Base-by-base conservation (phyloP, 306 rosid species). In the Fagus crenata region DNA sequence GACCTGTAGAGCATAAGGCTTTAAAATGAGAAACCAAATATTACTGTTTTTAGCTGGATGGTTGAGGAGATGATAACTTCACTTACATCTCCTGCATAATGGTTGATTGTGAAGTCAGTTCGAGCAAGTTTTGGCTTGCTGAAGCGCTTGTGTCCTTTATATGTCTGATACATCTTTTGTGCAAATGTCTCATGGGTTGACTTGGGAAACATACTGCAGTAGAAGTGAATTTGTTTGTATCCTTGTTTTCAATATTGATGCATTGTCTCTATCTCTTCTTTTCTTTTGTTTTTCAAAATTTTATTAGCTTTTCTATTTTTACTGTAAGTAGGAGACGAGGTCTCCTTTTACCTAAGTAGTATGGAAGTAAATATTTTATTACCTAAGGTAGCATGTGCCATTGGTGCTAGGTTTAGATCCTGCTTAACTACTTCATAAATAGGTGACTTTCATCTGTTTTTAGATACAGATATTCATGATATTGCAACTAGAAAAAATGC, bases 161-260 rank as follows among this genome's bases (percentile, higher is more conserved):
- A 92, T 60, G 92, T 92, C 90, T 92, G 97, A 78, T 92, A 92
- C 96, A 92, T 84, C 83, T 92, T 92, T 72, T 92, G 97, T 65
- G 96, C 93, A 86, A 92, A 92, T 73, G 97, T 92, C 80, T 90
- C 97, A 70, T 92, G 97, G 49, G 97, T 92, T 55, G 97, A 86
- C 81, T 92, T 92, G 13, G 97, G 97, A 75, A 92, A 92, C 97
- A 92, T 92, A 70, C 97, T 92, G 89, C 80, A 84, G 75, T 78
- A 84, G 59, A 81, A 67, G 53, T 58, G 22, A 74, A 76, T 63
- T 32, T 42, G 58, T 58, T 65, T 17, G 28, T 53, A 58, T 56
- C 35, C 11, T 51, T 33, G 32, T 67, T 5, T 72, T 72, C 54
- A 61, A 22, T 42, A 39, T 14, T 7, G 31, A 49, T 78, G 15